A percentile compares a stretch with the other conserved stretches of the same genome.
Conservation (phyloP, 202 grass and related monocot genomes). For the Schoenoplectus triqueter region DNA sequence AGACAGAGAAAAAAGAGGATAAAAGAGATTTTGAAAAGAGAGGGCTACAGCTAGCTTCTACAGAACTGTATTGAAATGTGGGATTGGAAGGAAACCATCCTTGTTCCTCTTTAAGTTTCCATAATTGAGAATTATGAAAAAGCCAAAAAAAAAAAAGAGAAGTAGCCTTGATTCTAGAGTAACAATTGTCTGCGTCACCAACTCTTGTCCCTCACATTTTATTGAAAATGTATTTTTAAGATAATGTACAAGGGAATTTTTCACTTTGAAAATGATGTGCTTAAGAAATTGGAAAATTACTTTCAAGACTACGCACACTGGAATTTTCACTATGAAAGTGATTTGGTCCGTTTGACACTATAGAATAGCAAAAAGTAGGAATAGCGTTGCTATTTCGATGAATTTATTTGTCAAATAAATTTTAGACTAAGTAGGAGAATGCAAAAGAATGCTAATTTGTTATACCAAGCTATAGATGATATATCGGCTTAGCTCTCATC, state of each 20-base stretch:
- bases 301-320: no score
- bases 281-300: background rate
- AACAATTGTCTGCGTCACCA: background rate
- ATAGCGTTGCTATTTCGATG: no score
- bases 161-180: conserved; percentile 8
- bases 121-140: conserved; percentile 13
- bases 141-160: background rate
- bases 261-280: background rate
- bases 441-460: no score
- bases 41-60: conserved; percentile 8
- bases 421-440: no score
- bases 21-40: conserved; percentile 22
- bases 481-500: no score
- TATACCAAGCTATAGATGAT: no score
- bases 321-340: background rate
- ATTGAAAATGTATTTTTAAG: background rate
- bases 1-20: background rate
- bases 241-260: background rate
- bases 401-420: no score
- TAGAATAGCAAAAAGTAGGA: no score
- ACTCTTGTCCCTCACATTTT: background rate
- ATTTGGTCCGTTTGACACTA: background rate
- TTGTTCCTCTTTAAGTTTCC: background rate
- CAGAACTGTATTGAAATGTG: conserved; percentile 18
- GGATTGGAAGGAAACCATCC: background rate